phyloP scores from a whole-genome alignment of 495 filamentous ascomycete species.

The Pyrenula massariospora region DNA sequence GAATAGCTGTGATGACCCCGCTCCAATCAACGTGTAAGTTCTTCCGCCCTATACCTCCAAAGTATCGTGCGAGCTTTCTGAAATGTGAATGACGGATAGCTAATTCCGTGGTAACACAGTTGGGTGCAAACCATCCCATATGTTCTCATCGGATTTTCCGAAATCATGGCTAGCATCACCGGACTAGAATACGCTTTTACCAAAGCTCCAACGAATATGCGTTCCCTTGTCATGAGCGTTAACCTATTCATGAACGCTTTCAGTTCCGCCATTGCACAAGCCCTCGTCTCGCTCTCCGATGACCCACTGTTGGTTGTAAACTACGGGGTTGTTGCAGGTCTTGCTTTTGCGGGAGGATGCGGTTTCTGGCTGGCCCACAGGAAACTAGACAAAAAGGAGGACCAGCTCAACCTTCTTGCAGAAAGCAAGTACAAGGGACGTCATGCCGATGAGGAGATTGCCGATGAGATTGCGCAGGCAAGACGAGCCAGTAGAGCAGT shows the following conservation, averaged over 20 bases:
- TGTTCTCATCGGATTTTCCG: slow-evolving; percentile 58
- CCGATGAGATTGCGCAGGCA: background rate
- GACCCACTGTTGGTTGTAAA: slow-evolving; percentile 60
- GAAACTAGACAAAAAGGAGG: slow-evolving; percentile 49
- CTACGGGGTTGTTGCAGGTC: slow-evolving; percentile 50
- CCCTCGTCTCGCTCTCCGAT: slow-evolving; percentile 48
- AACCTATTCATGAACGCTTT: slow-evolving; percentile 61
- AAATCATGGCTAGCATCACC: slow-evolving; percentile 59
- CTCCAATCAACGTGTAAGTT: slow-evolving; percentile 1
- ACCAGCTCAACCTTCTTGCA: slow-evolving; percentile 42
- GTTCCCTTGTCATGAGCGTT: slow-evolving; percentile 56
- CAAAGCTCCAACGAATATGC: slow-evolving; percentile 71
- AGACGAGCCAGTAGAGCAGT: background rate
- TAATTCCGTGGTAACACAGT: too few relatives aligned
- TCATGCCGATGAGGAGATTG: slow-evolving; percentile 1
- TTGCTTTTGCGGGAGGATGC: slow-evolving; percentile 45
- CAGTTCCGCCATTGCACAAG: slow-evolving; percentile 55
- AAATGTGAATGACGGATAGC: too few relatives aligned
- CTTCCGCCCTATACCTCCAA: background rate
- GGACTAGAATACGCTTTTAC: slow-evolving; percentile 63
- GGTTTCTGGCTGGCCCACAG: slow-evolving; percentile 53
- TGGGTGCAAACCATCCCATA: slow-evolving; percentile 55
- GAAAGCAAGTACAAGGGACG: slow-evolving; percentile 15
- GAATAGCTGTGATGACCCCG: slow-evolving; percentile 26
- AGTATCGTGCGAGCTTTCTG: too few relatives aligned